Evolutionary conservation across 257 asterid species (phyloP).

Genomic region (Plantago elongata): DNA sequence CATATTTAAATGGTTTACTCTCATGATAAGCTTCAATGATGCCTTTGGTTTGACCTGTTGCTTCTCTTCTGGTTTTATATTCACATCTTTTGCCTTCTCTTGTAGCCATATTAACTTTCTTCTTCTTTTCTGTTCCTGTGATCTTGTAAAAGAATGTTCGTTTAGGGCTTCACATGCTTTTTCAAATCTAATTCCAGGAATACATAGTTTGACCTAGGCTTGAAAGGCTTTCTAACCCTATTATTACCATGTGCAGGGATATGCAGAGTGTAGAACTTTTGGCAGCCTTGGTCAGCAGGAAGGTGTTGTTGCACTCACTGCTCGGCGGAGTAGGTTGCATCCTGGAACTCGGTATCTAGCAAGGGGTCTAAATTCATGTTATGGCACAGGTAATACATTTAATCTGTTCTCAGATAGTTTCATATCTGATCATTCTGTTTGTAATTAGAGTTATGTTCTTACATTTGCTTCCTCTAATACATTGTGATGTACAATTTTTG

Average conservation of each 20-base stretch:
- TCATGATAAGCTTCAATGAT: background rate
- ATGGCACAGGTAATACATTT: constrained; percentile 65
- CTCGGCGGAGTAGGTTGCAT: constrained; percentile 97
- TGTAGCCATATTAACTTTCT: constrained; percentile 11
- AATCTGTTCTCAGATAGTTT: constrained; percentile 11
- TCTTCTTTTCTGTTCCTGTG: background rate
- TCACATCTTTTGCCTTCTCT: constrained; percentile 5
- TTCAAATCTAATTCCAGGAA: background rate
- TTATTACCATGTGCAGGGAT: constrained; percentile 60
- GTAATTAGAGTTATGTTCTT: constrained; percentile 4
- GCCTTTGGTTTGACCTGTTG: background rate
- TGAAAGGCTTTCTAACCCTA: constrained; percentile 30
- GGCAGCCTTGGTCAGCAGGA: constrained; percentile 96
- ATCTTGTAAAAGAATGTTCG: background rate
- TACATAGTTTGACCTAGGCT: background rate
- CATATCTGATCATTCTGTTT: constrained; percentile 5
- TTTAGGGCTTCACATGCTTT: background rate
- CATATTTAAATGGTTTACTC: background rate
- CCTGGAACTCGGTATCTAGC: constrained; percentile 99
- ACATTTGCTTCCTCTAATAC: background rate
- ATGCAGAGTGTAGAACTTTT: constrained; percentile 80
- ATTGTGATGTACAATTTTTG: background rate
- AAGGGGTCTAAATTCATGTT: constrained; percentile 93
- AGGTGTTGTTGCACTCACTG: constrained; percentile 90
- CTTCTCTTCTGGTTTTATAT: background rate